Conservation (phyloP, 1,139 yeast species). For the Geotrichum europaeum region DNA sequence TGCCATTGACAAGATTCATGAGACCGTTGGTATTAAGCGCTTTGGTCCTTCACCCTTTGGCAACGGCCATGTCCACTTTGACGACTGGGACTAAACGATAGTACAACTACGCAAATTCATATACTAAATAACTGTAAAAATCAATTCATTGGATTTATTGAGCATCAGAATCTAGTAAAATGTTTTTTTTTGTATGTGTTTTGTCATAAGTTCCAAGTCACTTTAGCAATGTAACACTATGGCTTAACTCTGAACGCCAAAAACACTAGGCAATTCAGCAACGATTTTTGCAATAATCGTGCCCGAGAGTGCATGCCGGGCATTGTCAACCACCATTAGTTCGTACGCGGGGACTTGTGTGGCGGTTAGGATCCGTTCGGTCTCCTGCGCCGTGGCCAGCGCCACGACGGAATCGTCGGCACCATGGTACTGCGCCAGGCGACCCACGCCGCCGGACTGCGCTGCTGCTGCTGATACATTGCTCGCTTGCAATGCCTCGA, state of each 20-base stretch:
- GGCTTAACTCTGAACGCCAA: conserved; percentile 1
- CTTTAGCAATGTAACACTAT: not conserved
- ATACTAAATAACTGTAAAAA: not conserved
- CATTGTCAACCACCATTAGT: not conserved
- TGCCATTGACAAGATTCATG: conserved; percentile 43
- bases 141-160: not conserved
- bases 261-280: conserved; percentile 3
- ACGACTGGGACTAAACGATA: conserved; percentile 39
- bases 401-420: not conserved
- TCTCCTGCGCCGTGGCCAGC: not conserved
- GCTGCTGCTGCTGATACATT: not conserved
- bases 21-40: conserved; percentile 47
- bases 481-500: no score
- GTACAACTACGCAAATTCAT: conserved; percentile 9
- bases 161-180: not conserved
- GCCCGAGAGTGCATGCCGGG: not conserved
- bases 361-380: not conserved
- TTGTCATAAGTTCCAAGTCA: not conserved
- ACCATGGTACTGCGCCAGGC: conserved; percentile 4
- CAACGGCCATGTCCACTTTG: conserved; percentile 28
- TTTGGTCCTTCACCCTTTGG: conserved; percentile 40
- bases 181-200: not conserved
- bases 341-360: not conserved
- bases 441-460: not conserved
- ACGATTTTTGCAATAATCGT: not conserved